A percentile compares a stretch with the other conserved stretches of the same genome.
phyloP scores from a whole-genome alignment of 306 rosid genomes.

The Malus asiatica region DNA sequence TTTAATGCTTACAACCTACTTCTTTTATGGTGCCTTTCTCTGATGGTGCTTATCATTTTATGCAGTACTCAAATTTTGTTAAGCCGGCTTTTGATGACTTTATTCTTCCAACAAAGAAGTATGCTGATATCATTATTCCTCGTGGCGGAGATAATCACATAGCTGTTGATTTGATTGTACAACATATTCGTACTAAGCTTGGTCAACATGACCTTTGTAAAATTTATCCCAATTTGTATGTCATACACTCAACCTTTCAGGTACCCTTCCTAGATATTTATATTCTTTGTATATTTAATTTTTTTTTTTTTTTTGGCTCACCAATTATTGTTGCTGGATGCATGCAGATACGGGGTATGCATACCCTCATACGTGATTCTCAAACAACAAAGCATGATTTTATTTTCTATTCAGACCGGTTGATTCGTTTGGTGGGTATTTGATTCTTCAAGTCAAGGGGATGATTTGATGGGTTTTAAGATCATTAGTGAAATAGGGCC shows the following conservation, averaged over 20 bases:
- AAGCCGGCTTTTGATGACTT: slow-evolving; percentile 99
- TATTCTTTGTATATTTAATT: neutral
- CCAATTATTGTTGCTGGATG: slow-evolving; percentile 3
- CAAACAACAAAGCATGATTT: slow-evolving; percentile 92
- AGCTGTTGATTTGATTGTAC: slow-evolving; percentile 95
- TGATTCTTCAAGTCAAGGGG: neutral
- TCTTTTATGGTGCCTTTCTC: neutral
- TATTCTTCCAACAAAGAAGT: slow-evolving; percentile 95
- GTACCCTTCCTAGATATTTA: slow-evolving; percentile 28
- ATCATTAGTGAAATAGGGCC: slow-evolving; percentile 7
- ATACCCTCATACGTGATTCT: slow-evolving; percentile 89
- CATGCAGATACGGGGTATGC: slow-evolving; percentile 97
- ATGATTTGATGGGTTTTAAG: slow-evolving; percentile 22
- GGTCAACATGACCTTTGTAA: slow-evolving; percentile 98
- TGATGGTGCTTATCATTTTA: slow-evolving; percentile 20
- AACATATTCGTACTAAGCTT: slow-evolving; percentile 93
- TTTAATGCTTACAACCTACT: slow-evolving; percentile 1
- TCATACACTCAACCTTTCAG: slow-evolving; percentile 97
- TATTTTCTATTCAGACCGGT: slow-evolving; percentile 86
- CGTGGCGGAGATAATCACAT: slow-evolving; percentile 99
- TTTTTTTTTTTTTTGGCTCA: neutral
- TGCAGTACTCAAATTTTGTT: slow-evolving; percentile 95
- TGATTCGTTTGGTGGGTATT: slow-evolving; percentile 84
- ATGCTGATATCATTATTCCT: slow-evolving; percentile 97
- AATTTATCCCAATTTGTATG: slow-evolving; percentile 88